Evolutionary conservation across 2,329 filamentous ascomycete genomes (phyloP).

Genomic region (Mariannaea elegans): DNA sequence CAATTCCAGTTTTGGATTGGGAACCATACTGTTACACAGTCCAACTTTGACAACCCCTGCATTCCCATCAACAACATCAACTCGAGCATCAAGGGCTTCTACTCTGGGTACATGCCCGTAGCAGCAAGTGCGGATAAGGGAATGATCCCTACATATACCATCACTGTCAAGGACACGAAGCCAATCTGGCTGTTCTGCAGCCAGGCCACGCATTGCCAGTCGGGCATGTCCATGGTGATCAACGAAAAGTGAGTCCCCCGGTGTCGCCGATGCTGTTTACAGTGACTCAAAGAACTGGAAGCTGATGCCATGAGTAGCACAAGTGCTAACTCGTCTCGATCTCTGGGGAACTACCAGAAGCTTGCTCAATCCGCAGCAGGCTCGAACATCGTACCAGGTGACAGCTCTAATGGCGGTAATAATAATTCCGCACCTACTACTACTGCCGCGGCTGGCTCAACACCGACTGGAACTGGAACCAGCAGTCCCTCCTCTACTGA

Average conservation of each 20-base stretch:
- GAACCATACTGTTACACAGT: conserved; percentile 85
- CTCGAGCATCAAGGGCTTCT: conserved; percentile 67
- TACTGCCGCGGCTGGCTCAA: conserved; percentile 23
- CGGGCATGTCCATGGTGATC: conserved; percentile 79
- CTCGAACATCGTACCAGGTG: conserved; percentile 38
- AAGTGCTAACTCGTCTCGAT: conserved; percentile 60
- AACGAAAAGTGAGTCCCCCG: conserved; percentile 70
- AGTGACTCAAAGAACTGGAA: neutral
- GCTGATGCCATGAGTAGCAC: conserved; percentile 46
- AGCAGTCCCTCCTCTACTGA: conserved; percentile 30
- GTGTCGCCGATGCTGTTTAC: neutral
- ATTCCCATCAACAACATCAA: conserved; percentile 64
- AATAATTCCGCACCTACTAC: conserved; percentile 33
- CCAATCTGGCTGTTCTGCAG: conserved; percentile 85
- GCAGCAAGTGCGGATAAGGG: conserved; percentile 58
- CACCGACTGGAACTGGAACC: conserved; percentile 30
- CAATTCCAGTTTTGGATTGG: conserved; percentile 73
- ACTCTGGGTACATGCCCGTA: conserved; percentile 73
- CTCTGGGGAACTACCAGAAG: conserved; percentile 59
- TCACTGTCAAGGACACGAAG: conserved; percentile 72
- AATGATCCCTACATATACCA: conserved; percentile 73
- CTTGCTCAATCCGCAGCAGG: conserved; percentile 45
- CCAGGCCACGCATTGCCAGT: conserved; percentile 77
- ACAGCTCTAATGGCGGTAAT: conserved; percentile 17
- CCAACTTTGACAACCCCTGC: conserved; percentile 77